Base-by-base conservation (phyloP, 306 rosid species). In the Luffa acutangula region DNA sequence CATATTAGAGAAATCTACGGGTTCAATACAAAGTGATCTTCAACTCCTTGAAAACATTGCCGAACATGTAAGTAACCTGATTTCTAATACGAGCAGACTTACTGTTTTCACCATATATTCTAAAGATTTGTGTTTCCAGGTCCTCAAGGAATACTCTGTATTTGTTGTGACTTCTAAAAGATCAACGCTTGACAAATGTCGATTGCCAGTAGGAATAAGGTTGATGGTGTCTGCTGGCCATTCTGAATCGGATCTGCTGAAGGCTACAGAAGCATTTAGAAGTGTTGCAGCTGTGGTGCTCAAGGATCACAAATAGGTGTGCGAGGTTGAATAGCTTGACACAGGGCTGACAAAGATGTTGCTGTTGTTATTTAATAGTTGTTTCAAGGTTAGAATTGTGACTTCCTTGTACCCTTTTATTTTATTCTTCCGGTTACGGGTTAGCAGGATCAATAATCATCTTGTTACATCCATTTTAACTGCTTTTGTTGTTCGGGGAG, bases 201-300 rank as follows among this genome's bases (percentile, higher is more conserved):
- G 80, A 15, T 87, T 96, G 78, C 93, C 99, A 0, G 78, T 91
- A 17, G 99, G 98, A 82, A 88, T 96, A 72, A 90, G 89, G 86
- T 82, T 96, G 82, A 90, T 88, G 70, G 94, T 91, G 49, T 96
- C 97, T 80, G 93, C 99, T 4, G 93, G 82, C 67, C 98, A 96
- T 88, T 80, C 93, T 2, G 98, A 93, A 75, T 78, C 89, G 4
- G 99, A 96, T 90, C 87, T 96, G 80, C 83, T 41, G 65, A 93
- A 87, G 85, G 93, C 97, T 71, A 71, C 88, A 43, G 94, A 85
- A 84, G 83, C 99, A 72, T 85, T 96, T 85, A 89, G 88, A 86
- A 85, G 83, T 71, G 92, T 89, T 76, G 86, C 94, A 5, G 91
- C 87, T 77, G 70, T 49, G 70, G 88, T 96, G 66, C 92, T 95